Conservation (phyloP, 2,329 filamentous ascomycete species). For the Pseudocercospora cruenta region DNA sequence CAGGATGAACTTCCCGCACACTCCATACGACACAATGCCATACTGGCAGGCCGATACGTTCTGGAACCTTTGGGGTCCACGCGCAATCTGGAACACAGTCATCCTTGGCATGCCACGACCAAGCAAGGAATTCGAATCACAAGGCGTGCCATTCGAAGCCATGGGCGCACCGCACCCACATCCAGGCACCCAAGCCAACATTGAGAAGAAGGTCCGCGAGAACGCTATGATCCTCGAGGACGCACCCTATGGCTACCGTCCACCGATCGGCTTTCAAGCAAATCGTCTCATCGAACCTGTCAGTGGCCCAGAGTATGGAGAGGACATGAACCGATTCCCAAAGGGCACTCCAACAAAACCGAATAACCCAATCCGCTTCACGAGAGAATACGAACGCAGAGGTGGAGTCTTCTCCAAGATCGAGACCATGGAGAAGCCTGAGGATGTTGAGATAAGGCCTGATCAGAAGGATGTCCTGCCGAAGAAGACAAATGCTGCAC, state of each 20-base stretch:
- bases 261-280: conserved; percentile 7
- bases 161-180: conserved; percentile 12
- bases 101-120: conserved; percentile 3
- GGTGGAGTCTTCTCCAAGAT: conserved; percentile 4
- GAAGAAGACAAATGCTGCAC: not conserved
- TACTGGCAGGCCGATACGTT: conserved; percentile 10
- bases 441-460: conserved; percentile 5
- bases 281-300: conserved; percentile 11
- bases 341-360: not conserved
- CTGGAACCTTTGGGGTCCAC: conserved; percentile 10
- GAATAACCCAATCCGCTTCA: not conserved
- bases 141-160: conserved; percentile 8
- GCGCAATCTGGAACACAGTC: not conserved
- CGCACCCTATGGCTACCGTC: conserved; percentile 8
- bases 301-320: conserved; percentile 9
- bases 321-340: conserved; percentile 1
- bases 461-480: not conserved
- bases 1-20: conserved; percentile 5
- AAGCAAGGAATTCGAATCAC: not conserved
- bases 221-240: conserved; percentile 11
- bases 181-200: conserved; percentile 6
- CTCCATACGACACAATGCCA: conserved; percentile 11
- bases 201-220: conserved; percentile 11
- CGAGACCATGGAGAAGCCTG: conserved; percentile 9
- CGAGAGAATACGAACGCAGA: conserved; percentile 11